phyloP scores from a whole-genome alignment of 2,329 filamentous ascomycete species.

The Hymenoscyphus linearis region DNA sequence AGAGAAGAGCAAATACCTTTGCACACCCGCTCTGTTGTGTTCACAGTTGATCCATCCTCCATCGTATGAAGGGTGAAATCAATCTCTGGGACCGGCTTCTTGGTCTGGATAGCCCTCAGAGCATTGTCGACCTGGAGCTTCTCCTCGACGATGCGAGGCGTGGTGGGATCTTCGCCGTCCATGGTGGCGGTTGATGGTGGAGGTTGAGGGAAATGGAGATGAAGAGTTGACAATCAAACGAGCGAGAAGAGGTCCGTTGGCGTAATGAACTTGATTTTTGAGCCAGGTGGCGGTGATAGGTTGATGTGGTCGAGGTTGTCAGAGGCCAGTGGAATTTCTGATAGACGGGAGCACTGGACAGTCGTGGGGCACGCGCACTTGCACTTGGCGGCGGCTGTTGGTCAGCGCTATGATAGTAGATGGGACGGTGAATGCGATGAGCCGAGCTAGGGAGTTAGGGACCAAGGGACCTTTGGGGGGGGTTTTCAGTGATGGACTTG shows the following conservation, averaged over 20 bases:
- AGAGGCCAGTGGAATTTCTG: background rate
- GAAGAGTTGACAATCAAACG: background rate
- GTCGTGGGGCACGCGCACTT: constrained; percentile 13
- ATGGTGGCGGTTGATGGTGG: constrained; percentile 19
- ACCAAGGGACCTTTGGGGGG: no score
- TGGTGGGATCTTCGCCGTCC: constrained; percentile 26
- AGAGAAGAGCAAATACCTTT: constrained; percentile 64
- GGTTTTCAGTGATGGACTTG: background rate
- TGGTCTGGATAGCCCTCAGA: constrained; percentile 85
- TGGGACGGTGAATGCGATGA: constrained; percentile 2
- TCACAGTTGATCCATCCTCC: constrained; percentile 95
- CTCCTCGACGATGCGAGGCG: constrained; percentile 19
- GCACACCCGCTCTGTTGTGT: constrained; percentile 90
- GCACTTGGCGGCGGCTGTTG: constrained; percentile 10
- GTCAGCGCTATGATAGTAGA: constrained; percentile 12
- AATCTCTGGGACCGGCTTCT: constrained; percentile 94
- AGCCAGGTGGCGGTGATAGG: background rate
- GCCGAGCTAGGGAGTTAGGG: background rate
- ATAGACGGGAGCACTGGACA: background rate
- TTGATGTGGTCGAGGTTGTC: background rate
- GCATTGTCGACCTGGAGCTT: constrained; percentile 72
- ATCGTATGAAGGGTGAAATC: constrained; percentile 98
- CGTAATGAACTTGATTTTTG: background rate
- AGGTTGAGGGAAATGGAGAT: background rate
- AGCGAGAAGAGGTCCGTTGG: background rate